Evolutionary conservation across 2,329 filamentous ascomycete species (phyloP).

Genomic region (Alternaria viburni): DNA sequence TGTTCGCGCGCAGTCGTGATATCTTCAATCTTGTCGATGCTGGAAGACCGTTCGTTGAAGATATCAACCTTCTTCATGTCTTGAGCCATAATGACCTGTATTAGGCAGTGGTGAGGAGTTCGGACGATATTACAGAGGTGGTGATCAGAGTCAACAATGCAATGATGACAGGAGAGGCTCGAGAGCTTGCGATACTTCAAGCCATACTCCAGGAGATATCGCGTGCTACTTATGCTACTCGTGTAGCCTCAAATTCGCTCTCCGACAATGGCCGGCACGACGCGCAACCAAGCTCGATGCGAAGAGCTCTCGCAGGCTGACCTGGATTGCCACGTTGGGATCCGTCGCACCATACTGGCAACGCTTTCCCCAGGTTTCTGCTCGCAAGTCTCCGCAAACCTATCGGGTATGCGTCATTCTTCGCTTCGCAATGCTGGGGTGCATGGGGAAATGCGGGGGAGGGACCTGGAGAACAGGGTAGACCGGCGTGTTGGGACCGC

Average conservation of each 20-base stretch:
- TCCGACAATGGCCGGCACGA: neutral
- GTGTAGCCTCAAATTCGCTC: neutral
- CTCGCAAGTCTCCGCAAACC: neutral
- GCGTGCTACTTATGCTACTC: neutral
- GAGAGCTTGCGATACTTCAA: neutral
- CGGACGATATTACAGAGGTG: neutral
- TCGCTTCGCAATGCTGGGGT: neutral
- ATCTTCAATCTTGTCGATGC: constrained; percentile 29
- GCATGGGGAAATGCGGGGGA: neutral
- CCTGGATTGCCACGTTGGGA: neutral
- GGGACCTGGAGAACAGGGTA: neutral
- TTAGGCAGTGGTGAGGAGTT: neutral
- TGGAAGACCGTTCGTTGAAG: constrained; percentile 15
- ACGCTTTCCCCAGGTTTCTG: neutral
- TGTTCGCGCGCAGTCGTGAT: constrained; percentile 21
- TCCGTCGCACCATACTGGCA: neutral
- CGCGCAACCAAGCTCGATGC: neutral
- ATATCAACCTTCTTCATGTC: constrained; percentile 15
- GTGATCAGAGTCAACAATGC: neutral
- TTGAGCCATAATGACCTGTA: neutral
- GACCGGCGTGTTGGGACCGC: neutral
- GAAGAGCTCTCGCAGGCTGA: neutral
- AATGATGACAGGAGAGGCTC: neutral
- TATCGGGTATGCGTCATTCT: neutral
- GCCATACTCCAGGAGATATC: neutral